Conservation (phyloP, 805 yeast genomes). For the Kodamaea nitidulidarum region DNA sequence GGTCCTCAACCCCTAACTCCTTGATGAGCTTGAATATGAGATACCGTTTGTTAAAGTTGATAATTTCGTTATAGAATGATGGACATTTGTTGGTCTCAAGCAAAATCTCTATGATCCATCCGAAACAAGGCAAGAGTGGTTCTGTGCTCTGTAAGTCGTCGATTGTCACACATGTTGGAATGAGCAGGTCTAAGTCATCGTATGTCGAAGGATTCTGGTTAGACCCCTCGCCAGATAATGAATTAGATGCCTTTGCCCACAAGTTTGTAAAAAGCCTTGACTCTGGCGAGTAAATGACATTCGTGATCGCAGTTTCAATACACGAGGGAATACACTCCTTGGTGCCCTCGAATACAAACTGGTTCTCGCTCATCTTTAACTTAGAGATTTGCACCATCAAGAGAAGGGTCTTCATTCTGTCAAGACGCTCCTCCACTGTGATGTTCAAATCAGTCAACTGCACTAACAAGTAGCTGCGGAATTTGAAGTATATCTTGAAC, state of each 20-base stretch:
- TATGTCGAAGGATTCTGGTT: constrained; percentile 7
- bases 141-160: constrained; percentile 29
- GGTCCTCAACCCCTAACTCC: constrained; percentile 37
- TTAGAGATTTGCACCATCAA: constrained; percentile 62
- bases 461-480: constrained; percentile 57
- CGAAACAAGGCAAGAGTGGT: constrained; percentile 77
- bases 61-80: constrained; percentile 62
- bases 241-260: constrained; percentile 60
- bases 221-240: constrained; percentile 17
- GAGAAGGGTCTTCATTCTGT: constrained; percentile 65
- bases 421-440: constrained; percentile 55
- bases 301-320: constrained; percentile 71
- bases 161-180: constrained; percentile 26
- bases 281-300: constrained; percentile 77
- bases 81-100: constrained; percentile 64
- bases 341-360: constrained; percentile 37
- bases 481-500: constrained; percentile 61
- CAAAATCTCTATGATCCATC: constrained; percentile 83
- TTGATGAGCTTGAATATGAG: constrained; percentile 36
- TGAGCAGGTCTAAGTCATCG: constrained; percentile 28
- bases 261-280: constrained; percentile 62
- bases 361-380: constrained; percentile 57
- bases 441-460: constrained; percentile 64
- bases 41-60: constrained; percentile 77
- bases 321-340: constrained; percentile 61